phyloP scores from a whole-genome alignment of 2,329 filamentous ascomycete species.

The Colletotrichum sp. region DNA sequence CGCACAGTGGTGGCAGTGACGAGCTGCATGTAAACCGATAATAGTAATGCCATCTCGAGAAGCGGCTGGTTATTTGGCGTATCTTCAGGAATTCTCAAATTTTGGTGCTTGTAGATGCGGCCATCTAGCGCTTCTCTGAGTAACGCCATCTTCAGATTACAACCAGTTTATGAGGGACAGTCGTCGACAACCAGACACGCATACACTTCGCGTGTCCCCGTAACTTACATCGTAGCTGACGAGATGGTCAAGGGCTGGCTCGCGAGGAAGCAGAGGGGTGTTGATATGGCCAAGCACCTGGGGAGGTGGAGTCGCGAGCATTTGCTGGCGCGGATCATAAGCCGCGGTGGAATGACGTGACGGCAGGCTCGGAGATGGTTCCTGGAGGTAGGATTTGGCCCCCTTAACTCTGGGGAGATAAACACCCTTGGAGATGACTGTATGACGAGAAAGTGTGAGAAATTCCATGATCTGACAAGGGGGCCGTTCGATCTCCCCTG shows the following conservation, averaged over 20 bases:
- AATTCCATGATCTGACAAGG: neutral
- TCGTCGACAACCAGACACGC: neutral
- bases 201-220: neutral
- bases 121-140: neutral
- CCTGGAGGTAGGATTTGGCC: neutral
- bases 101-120: neutral
- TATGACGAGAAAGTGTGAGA: neutral
- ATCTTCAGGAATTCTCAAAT: neutral
- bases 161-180: neutral
- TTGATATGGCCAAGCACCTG: neutral
- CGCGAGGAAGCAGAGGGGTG: neutral
- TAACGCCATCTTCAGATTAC: neutral
- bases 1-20: neutral
- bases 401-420: constrained; percentile 11
- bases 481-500: neutral
- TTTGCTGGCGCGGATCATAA: neutral
- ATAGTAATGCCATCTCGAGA: neutral
- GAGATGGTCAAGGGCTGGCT: neutral
- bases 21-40: neutral
- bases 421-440: neutral
- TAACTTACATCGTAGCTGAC: neutral
- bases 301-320: neutral
- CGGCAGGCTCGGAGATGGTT: neutral
- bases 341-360: constrained; percentile 9
- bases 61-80: neutral